Percentiles rank a stretch among this genome's conserved stretches.
Evolutionary conservation across 208 protist species (phyloP).

Genomic region (Trypanosoma scelopori): DNA sequence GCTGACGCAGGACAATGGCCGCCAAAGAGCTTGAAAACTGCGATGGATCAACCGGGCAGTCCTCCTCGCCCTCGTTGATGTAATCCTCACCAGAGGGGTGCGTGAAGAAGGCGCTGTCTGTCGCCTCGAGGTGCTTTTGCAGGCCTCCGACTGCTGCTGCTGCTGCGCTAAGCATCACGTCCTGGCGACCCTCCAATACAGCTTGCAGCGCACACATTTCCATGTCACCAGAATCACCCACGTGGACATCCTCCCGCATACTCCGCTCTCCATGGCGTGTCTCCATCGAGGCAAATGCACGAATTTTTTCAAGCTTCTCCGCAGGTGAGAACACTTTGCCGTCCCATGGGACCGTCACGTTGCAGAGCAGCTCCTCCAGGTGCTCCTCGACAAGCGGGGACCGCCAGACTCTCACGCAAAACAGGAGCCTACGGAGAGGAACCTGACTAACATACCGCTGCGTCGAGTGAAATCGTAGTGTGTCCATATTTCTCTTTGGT

Average conservation of each 20-base stretch:
- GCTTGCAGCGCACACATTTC: not conserved
- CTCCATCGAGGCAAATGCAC: not conserved
- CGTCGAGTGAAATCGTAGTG: constrained; percentile 52
- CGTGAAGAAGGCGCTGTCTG: constrained; percentile 53
- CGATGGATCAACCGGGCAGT: constrained; percentile 59
- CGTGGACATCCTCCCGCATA: not conserved
- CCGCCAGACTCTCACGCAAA: constrained; percentile 60
- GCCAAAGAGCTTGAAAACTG: constrained; percentile 57
- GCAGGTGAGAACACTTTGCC: constrained; percentile 62
- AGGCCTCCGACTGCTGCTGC: constrained; percentile 19
- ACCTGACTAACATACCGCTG: constrained; percentile 55
- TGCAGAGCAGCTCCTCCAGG: constrained; percentile 42
- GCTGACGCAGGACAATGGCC: constrained; percentile 57
- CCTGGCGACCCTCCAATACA: not conserved
- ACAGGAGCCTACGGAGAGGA: constrained; percentile 51
- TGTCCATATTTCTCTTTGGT: constrained; percentile 41
- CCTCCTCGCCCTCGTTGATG: constrained; percentile 55
- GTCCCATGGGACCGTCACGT: constrained; percentile 52
- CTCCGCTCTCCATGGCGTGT: not conserved
- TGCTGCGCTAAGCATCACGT: not conserved
- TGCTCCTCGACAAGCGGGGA: constrained; percentile 71
- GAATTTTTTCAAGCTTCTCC: constrained; percentile 41
- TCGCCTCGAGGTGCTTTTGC: not conserved
- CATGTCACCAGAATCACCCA: not conserved
- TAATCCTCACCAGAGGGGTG: constrained; percentile 68